Conservation (phyloP, 176 grass and related monocot species). For the Dactylis glomerata region DNA sequence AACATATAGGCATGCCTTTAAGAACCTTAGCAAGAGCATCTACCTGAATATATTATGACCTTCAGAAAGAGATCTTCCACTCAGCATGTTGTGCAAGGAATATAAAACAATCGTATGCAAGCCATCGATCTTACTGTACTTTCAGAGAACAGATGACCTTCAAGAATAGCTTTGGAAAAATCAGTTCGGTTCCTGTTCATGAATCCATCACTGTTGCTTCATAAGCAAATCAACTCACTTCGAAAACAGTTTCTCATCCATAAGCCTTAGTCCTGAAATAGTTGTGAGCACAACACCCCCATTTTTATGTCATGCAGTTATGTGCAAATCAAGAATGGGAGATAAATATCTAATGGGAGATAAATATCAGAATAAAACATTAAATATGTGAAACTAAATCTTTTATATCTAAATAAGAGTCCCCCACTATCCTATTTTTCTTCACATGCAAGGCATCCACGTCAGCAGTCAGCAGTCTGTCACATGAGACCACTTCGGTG, state of each 20-base stretch:
- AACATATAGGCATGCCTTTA: not conserved
- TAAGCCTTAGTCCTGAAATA: not conserved
- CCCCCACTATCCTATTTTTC: no score
- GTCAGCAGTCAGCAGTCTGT: no score
- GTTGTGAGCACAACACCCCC: not conserved
- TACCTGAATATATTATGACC: not conserved
- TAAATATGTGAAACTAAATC: not conserved
- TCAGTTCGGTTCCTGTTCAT: not conserved
- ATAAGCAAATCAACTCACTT: not conserved
- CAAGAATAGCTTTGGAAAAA: not conserved
- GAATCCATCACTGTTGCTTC: not conserved
- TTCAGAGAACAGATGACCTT: no score
- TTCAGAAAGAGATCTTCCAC: not conserved
- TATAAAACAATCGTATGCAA: not conserved
- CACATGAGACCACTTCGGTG: no score
- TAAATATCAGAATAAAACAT: not conserved
- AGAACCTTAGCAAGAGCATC: not conserved
- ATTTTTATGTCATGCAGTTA: not conserved
- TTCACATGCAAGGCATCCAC: no score
- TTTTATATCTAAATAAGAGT: no score
- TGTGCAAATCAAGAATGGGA: not conserved
- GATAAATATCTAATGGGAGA: not conserved
- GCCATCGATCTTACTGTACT: no score
- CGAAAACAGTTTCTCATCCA: not conserved
- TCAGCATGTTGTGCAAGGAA: not conserved